Evolutionary conservation across 352 stramenopile genomes (phyloP).

Genomic region (Phytophthora citricola): DNA sequence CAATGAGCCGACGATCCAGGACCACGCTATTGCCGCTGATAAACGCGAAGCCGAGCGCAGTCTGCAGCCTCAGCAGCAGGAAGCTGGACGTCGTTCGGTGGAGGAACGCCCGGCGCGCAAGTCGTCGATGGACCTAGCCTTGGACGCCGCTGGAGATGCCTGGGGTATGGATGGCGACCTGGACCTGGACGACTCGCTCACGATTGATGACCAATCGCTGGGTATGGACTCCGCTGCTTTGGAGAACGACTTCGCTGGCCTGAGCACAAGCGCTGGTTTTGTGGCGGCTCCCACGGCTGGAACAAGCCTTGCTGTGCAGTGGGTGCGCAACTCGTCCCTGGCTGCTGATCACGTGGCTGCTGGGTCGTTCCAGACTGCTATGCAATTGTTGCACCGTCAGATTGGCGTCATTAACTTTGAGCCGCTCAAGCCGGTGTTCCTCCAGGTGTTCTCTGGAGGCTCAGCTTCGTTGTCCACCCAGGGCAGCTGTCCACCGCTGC

Average conservation of each 20-base stretch:
- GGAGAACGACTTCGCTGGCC: constrained; percentile 59
- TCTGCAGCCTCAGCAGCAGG: constrained; percentile 59
- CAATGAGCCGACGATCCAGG: constrained; percentile 87
- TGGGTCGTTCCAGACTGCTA: constrained; percentile 95
- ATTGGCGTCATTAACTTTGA: constrained; percentile 99
- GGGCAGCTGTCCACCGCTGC: constrained; percentile 75
- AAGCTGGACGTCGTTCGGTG: constrained; percentile 31
- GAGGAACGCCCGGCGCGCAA: constrained; percentile 65
- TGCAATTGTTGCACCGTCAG: constrained; percentile 98
- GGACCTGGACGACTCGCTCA: constrained; percentile 82
- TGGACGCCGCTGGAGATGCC: constrained; percentile 76
- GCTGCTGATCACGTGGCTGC: constrained; percentile 97
- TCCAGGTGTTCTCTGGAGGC: constrained; percentile 85
- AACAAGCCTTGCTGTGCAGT: constrained; percentile 89
- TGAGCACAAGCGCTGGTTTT: constrained; percentile 71
- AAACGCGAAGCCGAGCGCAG: constrained; percentile 82
- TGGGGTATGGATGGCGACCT: constrained; percentile 90
- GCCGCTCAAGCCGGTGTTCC: constrained; percentile 92
- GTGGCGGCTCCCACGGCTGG: constrained; percentile 92
- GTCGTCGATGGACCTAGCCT: constrained; percentile 73
- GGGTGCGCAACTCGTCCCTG: constrained; percentile 97
- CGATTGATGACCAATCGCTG: constrained; percentile 51
- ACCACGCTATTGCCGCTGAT: constrained; percentile 82
- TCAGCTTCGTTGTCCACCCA: constrained; percentile 87
- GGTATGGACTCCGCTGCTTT: constrained; percentile 54